phyloP scores from a whole-genome alignment of 192 early-diverging fungal genomes.

The Gryganskiella cystojenkinii region DNA sequence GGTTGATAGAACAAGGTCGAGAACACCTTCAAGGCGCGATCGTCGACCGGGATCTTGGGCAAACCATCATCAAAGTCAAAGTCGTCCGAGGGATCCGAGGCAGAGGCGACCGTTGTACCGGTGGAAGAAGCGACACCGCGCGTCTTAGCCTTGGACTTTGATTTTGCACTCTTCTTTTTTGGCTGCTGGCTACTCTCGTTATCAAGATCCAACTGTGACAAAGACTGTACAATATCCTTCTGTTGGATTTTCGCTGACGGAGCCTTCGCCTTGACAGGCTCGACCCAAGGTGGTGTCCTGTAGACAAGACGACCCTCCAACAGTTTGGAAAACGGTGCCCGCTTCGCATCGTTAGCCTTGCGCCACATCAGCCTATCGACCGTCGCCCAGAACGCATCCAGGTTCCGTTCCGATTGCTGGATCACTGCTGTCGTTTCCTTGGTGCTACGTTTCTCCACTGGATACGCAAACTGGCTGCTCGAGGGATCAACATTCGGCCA shows the following conservation, averaged over 20 bases:
- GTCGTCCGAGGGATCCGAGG: not conserved
- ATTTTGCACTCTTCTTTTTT: not conserved
- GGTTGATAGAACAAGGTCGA: constrained; percentile 39
- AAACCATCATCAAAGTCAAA: not conserved
- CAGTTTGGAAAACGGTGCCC: constrained; percentile 5
- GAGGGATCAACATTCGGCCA: constrained; percentile 21
- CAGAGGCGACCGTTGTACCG: no score
- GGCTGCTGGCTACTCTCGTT: constrained; percentile 13
- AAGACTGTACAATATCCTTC: no score
- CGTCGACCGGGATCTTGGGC: constrained; percentile 18
- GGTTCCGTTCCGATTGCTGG: constrained; percentile 22
- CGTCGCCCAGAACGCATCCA: constrained; percentile 31
- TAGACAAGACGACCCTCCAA: no score
- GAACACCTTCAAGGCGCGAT: constrained; percentile 35
- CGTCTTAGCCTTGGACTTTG: constrained; percentile 40
- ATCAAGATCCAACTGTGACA: constrained; percentile 1
- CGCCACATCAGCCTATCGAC: constrained; percentile 9
- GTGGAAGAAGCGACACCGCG: constrained; percentile 13
- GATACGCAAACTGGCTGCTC: constrained; percentile 27
- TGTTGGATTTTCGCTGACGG: no score
- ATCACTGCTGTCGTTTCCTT: constrained; percentile 37
- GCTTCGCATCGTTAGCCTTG: constrained; percentile 6
- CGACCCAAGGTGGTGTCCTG: no score
- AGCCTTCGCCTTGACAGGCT: no score
- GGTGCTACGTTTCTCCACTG: constrained; percentile 37